These are phyloP conservation scores for Talaromyces funiculosus DNA, from an alignment of 2,329 filamentous ascomycete genomes.

Conservation along the genomic window DNA sequence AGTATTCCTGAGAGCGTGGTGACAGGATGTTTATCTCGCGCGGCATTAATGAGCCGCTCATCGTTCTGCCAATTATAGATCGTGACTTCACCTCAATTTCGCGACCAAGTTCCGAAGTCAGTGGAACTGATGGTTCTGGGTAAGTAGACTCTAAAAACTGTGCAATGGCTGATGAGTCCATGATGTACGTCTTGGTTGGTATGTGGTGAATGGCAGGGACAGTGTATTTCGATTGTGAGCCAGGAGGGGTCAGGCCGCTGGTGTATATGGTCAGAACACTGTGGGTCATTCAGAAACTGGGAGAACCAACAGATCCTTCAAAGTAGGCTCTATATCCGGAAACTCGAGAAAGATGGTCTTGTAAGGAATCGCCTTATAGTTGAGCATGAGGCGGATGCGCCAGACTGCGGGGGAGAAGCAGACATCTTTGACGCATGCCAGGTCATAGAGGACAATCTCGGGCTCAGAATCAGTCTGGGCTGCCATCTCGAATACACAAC, in stretches of 20 bases:
- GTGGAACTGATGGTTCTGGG: constrained; percentile 29
- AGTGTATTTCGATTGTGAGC: constrained; percentile 29
- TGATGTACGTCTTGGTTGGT: constrained; percentile 35
- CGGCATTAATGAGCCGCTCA: constrained; percentile 31
- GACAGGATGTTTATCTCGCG: constrained; percentile 36
- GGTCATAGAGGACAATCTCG: constrained; percentile 38
- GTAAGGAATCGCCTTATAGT: constrained; percentile 41
- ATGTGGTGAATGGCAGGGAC: constrained; percentile 40
- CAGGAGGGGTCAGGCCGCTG: constrained; percentile 19
- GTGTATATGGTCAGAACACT: neutral
- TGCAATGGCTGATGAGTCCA: constrained; percentile 38
- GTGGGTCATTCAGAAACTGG: neutral
- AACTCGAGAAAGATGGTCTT: constrained; percentile 40
- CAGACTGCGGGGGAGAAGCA: constrained; percentile 42
- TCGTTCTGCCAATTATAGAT: constrained; percentile 22
- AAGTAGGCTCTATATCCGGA: constrained; percentile 38
- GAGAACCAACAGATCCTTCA: constrained; percentile 35
- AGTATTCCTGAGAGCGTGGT: constrained; percentile 33
- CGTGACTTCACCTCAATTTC: constrained; percentile 30
- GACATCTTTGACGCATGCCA: constrained; percentile 35
- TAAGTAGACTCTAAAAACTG: constrained; percentile 40
- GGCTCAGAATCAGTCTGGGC: constrained; percentile 16
- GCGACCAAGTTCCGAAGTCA: constrained; percentile 32
- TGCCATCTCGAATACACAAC: neutral
- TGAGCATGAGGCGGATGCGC: constrained; percentile 42